A percentile compares a stretch with the other conserved stretches of the same genome.
Evolutionary conservation across 257 asterid genomes (phyloP).

Genomic region (Voacanga thouarsii): DNA sequence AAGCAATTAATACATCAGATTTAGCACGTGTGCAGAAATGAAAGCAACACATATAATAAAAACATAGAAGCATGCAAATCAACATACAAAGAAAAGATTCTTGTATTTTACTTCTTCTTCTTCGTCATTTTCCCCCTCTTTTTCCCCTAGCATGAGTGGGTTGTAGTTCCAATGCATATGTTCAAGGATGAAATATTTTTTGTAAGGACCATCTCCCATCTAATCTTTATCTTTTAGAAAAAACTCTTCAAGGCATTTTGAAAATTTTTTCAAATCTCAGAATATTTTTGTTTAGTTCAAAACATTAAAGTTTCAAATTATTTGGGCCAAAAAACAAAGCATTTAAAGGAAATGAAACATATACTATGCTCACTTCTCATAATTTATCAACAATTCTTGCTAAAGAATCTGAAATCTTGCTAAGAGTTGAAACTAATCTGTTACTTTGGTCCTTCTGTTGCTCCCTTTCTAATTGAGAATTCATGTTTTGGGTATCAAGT

Average conservation of each 20-base stretch:
- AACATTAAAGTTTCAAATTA: not conserved
- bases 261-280: not conserved
- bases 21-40: not conserved
- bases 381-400: slow-evolving; percentile 52
- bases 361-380: slow-evolving; percentile 1
- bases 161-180: not conserved
- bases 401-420: slow-evolving; percentile 52
- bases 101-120: not conserved
- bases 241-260: not conserved
- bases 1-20: slow-evolving; percentile 17
- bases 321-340: not conserved
- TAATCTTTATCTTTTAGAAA: too few species aligned
- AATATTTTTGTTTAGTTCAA: too few species aligned
- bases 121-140: too few species aligned
- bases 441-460: slow-evolving; percentile 48
- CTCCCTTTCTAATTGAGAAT: slow-evolving; percentile 35
- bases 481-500: slow-evolving; percentile 46
- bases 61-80: not conserved
- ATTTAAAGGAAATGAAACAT: not conserved
- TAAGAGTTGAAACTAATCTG: slow-evolving; percentile 40
- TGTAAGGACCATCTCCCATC: too few species aligned
- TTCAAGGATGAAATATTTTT: not conserved
- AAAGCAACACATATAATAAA: not conserved
- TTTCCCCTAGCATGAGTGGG: not conserved
- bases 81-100: not conserved